These are phyloP conservation scores for Sordaria brevicollis DNA, from an alignment of 495 filamentous ascomycete genomes.

Conservation along the genomic window DNA sequence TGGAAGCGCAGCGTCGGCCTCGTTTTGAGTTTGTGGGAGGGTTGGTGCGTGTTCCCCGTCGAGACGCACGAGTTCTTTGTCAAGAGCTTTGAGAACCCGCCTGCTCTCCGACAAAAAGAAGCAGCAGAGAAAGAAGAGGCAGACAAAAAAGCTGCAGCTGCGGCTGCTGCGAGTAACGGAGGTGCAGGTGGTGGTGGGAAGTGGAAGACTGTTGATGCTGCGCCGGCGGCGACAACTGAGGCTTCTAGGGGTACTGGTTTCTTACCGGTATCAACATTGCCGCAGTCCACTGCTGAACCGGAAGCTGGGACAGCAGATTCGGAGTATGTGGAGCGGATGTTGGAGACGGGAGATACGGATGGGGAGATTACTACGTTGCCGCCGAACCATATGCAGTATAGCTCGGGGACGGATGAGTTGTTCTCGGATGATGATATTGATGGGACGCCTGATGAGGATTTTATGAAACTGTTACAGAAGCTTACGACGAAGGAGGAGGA, in stretches of 20 bases:
- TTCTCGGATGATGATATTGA: slow-evolving; percentile 18
- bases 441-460: slow-evolving; percentile 16
- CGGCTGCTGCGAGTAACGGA: too few relatives aligned
- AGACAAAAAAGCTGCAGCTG: slow-evolving; percentile 37
- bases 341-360: slow-evolving; percentile 26
- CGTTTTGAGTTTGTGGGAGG: slow-evolving; percentile 76
- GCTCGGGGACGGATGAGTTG: slow-evolving; percentile 12
- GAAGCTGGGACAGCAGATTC: slow-evolving; percentile 14
- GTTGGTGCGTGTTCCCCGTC: slow-evolving; percentile 77
- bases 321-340: slow-evolving; percentile 18
- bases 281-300: neutral
- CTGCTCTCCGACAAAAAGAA: slow-evolving; percentile 45
- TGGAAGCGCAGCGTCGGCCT: slow-evolving; percentile 75
- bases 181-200: slow-evolving; percentile 36
- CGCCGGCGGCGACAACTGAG: slow-evolving; percentile 28
- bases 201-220: slow-evolving; percentile 62
- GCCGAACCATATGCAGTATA: slow-evolving; percentile 11
- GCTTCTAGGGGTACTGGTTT: slow-evolving; percentile 26
- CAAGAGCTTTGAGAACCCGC: slow-evolving; percentile 63
- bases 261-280: slow-evolving; percentile 19
- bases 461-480: slow-evolving; percentile 6
- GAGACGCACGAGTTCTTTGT: slow-evolving; percentile 64
- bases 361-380: slow-evolving; percentile 13
- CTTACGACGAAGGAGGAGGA: neutral
- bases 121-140: slow-evolving; percentile 38